Evolutionary conservation across 176 grass and related monocot genomes (phyloP).

Genomic region (Oryza punctata): DNA sequence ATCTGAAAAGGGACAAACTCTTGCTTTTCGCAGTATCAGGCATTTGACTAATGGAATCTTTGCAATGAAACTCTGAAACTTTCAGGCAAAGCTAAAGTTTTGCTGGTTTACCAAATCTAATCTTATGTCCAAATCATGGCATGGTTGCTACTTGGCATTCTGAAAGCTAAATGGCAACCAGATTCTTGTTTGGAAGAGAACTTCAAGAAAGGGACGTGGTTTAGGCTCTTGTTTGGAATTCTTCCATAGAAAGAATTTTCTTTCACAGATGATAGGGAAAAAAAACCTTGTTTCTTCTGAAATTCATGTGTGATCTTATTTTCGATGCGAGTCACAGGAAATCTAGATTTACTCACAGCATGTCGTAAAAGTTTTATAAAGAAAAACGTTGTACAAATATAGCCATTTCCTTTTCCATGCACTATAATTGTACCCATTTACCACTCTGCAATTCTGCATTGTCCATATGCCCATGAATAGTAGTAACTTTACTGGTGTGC

Average conservation of each 20-base stretch:
- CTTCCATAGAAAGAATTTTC: no score
- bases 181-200: not conserved
- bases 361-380: no score
- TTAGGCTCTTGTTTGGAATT: not conserved
- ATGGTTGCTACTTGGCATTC: not conserved
- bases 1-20: constrained; percentile 31
- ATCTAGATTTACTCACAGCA: no score
- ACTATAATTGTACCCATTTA: not conserved
- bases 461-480: not conserved
- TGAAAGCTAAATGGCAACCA: not conserved
- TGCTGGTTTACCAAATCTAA: constrained; percentile 4
- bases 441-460: not conserved
- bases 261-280: not conserved
- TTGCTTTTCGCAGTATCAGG: constrained; percentile 22
- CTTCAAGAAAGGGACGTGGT: not conserved
- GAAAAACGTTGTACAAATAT: no score
- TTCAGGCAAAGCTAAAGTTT: not conserved
- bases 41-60: constrained; percentile 42
- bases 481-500: not conserved
- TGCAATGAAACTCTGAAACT: not conserved
- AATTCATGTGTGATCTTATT: not conserved
- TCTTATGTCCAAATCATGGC: not conserved
- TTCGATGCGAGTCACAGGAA: no score
- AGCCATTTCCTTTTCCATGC: not conserved
- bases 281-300: not conserved